Conservation (phyloP, 345 rosid genomes). For the Syzygium aromaticum region DNA sequence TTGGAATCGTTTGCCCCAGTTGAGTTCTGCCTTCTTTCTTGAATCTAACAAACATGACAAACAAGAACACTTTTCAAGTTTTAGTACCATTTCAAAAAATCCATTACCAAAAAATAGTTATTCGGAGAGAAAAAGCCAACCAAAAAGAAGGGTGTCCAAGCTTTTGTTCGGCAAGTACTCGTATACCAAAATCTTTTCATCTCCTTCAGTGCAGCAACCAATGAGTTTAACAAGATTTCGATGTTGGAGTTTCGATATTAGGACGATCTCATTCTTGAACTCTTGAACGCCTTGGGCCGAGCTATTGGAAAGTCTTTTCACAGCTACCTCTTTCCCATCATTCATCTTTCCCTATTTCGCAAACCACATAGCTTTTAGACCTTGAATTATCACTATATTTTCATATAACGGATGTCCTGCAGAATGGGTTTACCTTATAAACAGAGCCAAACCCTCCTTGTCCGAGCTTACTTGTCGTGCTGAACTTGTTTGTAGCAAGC, state of each 20-base stretch:
- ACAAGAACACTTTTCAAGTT: no score
- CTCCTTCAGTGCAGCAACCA: conserved; percentile 50
- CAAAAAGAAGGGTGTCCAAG: not conserved
- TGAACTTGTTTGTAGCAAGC: conserved; percentile 1
- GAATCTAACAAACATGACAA: no score
- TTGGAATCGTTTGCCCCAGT: conserved; percentile 22
- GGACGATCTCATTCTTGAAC: conserved; percentile 43
- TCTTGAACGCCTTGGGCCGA: conserved; percentile 57
- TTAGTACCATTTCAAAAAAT: no score
- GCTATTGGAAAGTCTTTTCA: conserved; percentile 39
- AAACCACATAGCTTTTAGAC: not conserved
- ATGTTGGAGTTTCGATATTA: conserved; percentile 57
- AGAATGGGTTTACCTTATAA: not conserved
- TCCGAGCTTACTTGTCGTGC: not conserved
- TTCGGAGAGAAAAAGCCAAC: not conserved
- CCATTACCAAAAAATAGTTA: not conserved
- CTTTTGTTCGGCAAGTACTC: conserved; percentile 13
- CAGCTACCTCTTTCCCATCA: conserved; percentile 41
- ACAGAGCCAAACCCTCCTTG: conserved; percentile 5
- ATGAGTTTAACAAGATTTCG: conserved; percentile 47
- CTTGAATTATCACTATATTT: not conserved
- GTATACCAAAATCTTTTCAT: conserved; percentile 47
- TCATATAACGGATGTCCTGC: not conserved
- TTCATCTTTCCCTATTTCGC: conserved; percentile 34
- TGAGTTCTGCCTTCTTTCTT: not conserved